Percentiles rank a stretch among this genome's conserved stretches.
phyloP scores from a whole-genome alignment of 371 early-diverging fungal genomes.

The Lichtheimia hyalospora region DNA sequence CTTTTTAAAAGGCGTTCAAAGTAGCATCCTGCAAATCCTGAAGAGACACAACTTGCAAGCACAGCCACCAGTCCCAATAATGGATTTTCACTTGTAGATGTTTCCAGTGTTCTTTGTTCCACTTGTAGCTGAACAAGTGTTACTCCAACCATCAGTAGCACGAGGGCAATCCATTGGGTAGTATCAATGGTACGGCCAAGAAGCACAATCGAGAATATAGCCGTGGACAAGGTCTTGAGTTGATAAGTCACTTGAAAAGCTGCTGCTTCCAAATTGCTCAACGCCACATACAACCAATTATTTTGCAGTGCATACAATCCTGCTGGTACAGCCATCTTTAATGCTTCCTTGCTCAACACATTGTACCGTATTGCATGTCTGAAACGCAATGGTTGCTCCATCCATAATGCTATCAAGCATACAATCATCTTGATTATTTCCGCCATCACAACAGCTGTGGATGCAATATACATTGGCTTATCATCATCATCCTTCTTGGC shows the following conservation, averaged over 20 bases:
- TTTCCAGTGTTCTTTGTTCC: slow-evolving; percentile 8
- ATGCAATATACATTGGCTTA: slow-evolving; percentile 63
- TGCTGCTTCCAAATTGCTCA: slow-evolving; percentile 86
- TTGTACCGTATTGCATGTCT: slow-evolving; percentile 17
- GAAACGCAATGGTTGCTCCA: slow-evolving; percentile 5
- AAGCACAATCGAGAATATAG: slow-evolving; percentile 83
- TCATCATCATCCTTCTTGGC: slow-evolving; percentile 38
- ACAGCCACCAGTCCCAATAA: slow-evolving; percentile 65
- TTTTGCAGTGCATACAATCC: slow-evolving; percentile 92
- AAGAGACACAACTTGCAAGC: slow-evolving; percentile 62
- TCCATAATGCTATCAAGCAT: slow-evolving; percentile 20
- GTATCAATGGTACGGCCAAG: slow-evolving; percentile 64
- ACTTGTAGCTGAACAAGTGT: slow-evolving; percentile 81
- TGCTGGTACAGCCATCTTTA: slow-evolving; percentile 81
- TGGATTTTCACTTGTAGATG: slow-evolving; percentile 30
- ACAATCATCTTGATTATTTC: slow-evolving; percentile 56
- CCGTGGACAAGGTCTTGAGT: slow-evolving; percentile 95
- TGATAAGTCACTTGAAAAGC: slow-evolving; percentile 97
- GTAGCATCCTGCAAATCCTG: slow-evolving; percentile 74
- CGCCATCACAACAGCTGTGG: slow-evolving; percentile 68
- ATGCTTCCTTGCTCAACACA: slow-evolving; percentile 40
- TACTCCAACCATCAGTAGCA: slow-evolving; percentile 84
- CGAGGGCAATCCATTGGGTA: slow-evolving; percentile 82
- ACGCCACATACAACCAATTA: slow-evolving; percentile 89
- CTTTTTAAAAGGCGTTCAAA: slow-evolving; percentile 72